phyloP scores from a whole-genome alignment of 805 yeast genomes.

The Barnettozyma californica region DNA sequence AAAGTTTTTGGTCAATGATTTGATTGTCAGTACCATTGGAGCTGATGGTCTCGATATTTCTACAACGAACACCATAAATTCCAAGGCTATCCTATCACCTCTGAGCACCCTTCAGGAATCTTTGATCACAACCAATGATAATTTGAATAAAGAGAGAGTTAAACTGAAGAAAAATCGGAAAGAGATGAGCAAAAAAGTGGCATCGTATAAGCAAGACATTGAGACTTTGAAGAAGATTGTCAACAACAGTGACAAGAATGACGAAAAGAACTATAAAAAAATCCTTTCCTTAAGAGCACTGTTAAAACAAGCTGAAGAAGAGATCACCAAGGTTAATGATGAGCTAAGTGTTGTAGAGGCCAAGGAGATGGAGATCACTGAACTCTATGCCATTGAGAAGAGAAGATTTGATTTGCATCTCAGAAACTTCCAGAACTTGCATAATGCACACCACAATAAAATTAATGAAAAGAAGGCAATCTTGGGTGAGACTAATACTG shows the following conservation, averaged over 20 bases:
- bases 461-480: conserved; percentile 20
- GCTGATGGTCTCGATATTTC: conserved; percentile 17
- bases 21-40: conserved; percentile 33
- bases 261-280: conserved; percentile 40
- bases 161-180: conserved; percentile 51
- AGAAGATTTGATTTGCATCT: conserved; percentile 32
- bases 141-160: conserved; percentile 50
- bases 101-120: conserved; percentile 60
- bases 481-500: conserved; percentile 25
- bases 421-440: conserved; percentile 29
- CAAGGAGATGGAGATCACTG: conserved; percentile 33
- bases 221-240: conserved; percentile 46
- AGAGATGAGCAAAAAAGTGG: conserved; percentile 51
- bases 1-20: conserved; percentile 34
- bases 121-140: conserved; percentile 56
- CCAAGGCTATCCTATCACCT: conserved; percentile 42
- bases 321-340: conserved; percentile 18
- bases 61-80: conserved; percentile 30
- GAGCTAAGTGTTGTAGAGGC: conserved; percentile 13
- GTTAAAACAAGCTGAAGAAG: conserved; percentile 24
- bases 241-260: conserved; percentile 44
- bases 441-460: conserved; percentile 25
- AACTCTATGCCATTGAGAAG: conserved; percentile 32
- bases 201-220: conserved; percentile 49
- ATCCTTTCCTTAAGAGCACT: conserved; percentile 16